These are phyloP conservation scores for Pythium coloratum DNA, from an alignment of 352 stramenopile genomes.

Conservation along the genomic window DNA sequence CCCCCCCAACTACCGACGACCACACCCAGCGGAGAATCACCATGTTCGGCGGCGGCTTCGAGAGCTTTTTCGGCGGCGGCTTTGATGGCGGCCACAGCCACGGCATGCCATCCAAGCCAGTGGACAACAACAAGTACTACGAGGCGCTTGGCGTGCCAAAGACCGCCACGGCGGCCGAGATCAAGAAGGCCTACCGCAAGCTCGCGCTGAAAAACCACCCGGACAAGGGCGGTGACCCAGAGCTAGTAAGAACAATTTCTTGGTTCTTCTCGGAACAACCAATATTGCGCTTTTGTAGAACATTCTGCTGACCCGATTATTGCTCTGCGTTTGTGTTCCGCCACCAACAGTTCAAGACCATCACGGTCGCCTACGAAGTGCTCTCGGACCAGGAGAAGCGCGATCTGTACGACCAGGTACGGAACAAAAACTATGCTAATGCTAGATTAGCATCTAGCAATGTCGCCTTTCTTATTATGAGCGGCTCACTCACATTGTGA, in stretches of 20 bases:
- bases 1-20: slow-evolving; percentile 20
- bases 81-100: slow-evolving; percentile 54
- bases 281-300: not conserved
- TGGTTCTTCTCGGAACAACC: not conserved
- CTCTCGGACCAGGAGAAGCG: slow-evolving; percentile 93
- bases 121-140: slow-evolving; percentile 90
- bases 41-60: slow-evolving; percentile 86
- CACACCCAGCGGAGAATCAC: slow-evolving; percentile 6
- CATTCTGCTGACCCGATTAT: slow-evolving; percentile 11
- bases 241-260: slow-evolving; percentile 51
- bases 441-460: not conserved
- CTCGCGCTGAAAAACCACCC: slow-evolving; percentile 95
- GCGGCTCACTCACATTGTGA: not conserved
- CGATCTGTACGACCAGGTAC: slow-evolving; percentile 83
- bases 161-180: slow-evolving; percentile 76
- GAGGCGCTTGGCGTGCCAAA: slow-evolving; percentile 86
- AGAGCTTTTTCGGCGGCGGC: slow-evolving; percentile 85
- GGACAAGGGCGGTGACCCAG: slow-evolving; percentile 98
- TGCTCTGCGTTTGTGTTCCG: slow-evolving; percentile 9
- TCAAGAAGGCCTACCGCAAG: slow-evolving; percentile 92
- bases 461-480: not conserved
- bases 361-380: slow-evolving; percentile 96
- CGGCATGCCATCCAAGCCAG: slow-evolving; percentile 48
- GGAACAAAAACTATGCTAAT: slow-evolving; percentile 5
- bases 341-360: slow-evolving; percentile 84